phyloP scores from a whole-genome alignment of 306 rosid species.

The Medicago arabica region DNA sequence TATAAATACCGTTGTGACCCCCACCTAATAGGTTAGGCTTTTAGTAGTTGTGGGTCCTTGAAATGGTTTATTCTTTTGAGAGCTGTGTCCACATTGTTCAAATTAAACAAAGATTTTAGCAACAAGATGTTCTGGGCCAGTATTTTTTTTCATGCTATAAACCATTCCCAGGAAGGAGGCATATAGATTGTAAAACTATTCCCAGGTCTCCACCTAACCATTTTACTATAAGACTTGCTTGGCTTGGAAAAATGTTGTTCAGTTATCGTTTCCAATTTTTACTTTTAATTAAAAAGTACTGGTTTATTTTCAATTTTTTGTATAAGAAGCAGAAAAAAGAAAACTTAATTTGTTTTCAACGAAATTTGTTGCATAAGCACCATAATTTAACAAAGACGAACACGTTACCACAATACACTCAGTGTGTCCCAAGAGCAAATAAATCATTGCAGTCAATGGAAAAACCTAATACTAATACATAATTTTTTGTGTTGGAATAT shows the following conservation, averaged over 20 bases:
- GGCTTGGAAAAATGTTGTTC: background rate
- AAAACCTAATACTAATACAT: conserved; percentile 22
- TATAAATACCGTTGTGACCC: background rate
- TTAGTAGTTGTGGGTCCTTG: conserved; percentile 17
- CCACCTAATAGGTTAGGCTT: conserved; percentile 29
- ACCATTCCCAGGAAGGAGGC: background rate
- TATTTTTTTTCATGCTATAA: background rate
- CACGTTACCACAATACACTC: background rate
- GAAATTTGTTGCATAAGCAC: conserved; percentile 6
- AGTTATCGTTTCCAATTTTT: no score
- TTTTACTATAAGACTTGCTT: conserved; percentile 3
- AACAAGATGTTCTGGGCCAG: no score
- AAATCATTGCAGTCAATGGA: conserved; percentile 18
- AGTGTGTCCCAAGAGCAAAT: conserved; percentile 18
- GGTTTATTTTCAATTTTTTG: background rate
- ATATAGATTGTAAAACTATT: no score
- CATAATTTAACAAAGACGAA: conserved; percentile 4
- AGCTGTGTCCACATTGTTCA: conserved; percentile 1
- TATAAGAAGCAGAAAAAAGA: background rate
- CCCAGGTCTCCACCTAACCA: background rate
- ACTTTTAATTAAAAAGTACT: no score
- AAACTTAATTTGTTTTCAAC: background rate
- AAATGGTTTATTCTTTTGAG: conserved; percentile 16
- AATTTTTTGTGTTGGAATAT: conserved; percentile 4
- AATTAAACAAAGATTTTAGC: background rate